Evolutionary conservation across 2,329 filamentous ascomycete genomes (phyloP).

Genomic region (Parastagonospora nodorum): DNA sequence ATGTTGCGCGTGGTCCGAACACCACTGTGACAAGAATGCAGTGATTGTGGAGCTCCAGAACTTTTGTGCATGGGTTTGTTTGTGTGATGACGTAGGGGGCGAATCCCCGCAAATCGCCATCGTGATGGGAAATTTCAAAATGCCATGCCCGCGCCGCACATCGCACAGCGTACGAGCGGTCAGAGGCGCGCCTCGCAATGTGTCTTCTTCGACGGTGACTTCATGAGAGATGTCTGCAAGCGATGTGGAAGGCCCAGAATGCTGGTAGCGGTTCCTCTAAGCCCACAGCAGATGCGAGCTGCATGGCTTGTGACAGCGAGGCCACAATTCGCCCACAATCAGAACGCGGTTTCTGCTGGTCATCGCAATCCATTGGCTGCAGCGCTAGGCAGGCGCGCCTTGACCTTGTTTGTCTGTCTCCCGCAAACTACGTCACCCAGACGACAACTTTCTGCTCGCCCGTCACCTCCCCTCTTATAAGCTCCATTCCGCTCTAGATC

Average conservation of each 20-base stretch:
- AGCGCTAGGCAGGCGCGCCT: conserved; percentile 20
- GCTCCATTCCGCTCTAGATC: conserved; percentile 13
- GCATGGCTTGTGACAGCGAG: conserved; percentile 17
- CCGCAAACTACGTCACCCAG: conserved; percentile 37
- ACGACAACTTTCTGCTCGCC: conserved; percentile 11
- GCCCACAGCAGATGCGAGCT: background rate
- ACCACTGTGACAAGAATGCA: background rate
- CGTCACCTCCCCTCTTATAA: conserved; percentile 32
- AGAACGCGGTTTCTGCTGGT: conserved; percentile 19
- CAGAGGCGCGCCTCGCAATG: background rate
- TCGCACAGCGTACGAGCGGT: background rate
- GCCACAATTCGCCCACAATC: conserved; percentile 25
- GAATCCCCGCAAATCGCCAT: conserved; percentile 28
- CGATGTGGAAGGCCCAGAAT: background rate
- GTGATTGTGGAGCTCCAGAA: conserved; percentile 12
- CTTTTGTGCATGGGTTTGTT: conserved; percentile 19
- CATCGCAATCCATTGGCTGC: conserved; percentile 28
- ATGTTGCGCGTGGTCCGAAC: background rate
- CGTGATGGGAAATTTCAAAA: conserved; percentile 33
- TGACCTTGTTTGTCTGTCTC: conserved; percentile 22
- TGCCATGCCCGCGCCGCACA: conserved; percentile 21
- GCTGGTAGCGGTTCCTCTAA: background rate
- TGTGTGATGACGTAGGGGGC: conserved; percentile 20
- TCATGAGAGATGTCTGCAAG: background rate
- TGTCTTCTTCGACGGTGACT: background rate